phyloP scores from a whole-genome alignment of 1,139 yeast species.

The Kodamaea suecica region DNA sequence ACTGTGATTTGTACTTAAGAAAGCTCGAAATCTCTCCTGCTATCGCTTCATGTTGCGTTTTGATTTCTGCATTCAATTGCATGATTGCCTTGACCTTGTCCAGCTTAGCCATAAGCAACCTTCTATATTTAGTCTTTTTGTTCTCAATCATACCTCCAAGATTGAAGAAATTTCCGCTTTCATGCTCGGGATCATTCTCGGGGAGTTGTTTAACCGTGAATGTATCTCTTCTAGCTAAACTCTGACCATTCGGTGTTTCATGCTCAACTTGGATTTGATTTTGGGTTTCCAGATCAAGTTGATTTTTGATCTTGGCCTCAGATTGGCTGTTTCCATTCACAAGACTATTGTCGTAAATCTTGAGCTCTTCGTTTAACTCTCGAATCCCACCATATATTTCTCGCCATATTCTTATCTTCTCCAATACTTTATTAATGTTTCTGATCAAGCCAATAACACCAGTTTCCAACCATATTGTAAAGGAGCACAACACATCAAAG shows the following conservation, averaged over 20 bases:
- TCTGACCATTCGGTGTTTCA: neutral
- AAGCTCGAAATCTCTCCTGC: constrained; percentile 64
- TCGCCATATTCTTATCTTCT: constrained; percentile 52
- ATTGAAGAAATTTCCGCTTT: constrained; percentile 25
- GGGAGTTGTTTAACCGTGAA: constrained; percentile 9
- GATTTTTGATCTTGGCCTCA: constrained; percentile 5
- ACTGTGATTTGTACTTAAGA: constrained; percentile 46
- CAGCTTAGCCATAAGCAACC: constrained; percentile 28
- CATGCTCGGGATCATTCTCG: constrained; percentile 12
- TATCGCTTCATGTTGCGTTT: constrained; percentile 51
- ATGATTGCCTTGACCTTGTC: constrained; percentile 34
- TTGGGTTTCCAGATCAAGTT: neutral
- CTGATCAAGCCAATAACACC: constrained; percentile 35
- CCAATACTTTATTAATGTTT: constrained; percentile 37
- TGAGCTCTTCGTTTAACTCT: constrained; percentile 31
- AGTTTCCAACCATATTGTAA: constrained; percentile 30
- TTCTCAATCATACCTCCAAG: constrained; percentile 37
- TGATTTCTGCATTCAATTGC: constrained; percentile 37
- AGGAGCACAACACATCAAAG: constrained; percentile 18
- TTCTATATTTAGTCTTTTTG: constrained; percentile 33
- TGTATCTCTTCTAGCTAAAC: constrained; percentile 8
- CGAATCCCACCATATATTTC: constrained; percentile 31
- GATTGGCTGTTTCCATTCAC: constrained; percentile 1
- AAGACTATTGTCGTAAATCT: constrained; percentile 20
- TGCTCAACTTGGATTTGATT: neutral